These are phyloP conservation scores for Trichophyton benhamiae DNA, from an alignment of 2,329 filamentous ascomycete genomes.

Conservation along the genomic window DNA sequence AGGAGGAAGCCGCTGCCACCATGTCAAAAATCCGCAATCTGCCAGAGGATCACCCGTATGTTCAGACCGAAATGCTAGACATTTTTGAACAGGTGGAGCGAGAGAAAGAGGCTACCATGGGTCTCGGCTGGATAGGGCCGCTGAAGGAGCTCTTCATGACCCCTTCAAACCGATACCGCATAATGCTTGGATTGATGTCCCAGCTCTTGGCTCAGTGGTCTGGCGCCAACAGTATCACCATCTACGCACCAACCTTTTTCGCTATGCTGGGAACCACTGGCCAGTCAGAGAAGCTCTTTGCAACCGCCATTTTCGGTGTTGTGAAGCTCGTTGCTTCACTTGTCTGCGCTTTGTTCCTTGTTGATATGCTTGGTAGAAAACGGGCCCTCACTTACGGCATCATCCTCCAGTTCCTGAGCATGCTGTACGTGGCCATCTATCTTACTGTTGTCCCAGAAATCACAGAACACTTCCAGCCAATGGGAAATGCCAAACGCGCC, in stretches of 20 bases:
- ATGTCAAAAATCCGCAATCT: constrained; percentile 32
- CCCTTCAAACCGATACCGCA: constrained; percentile 55
- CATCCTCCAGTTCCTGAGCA: constrained; percentile 36
- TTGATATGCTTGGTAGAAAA: constrained; percentile 64
- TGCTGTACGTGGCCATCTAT: constrained; percentile 45
- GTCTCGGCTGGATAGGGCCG: constrained; percentile 7
- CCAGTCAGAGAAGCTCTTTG: constrained; percentile 54
- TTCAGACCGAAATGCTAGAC: constrained; percentile 27
- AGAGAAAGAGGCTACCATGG: constrained; percentile 35
- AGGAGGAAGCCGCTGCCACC: constrained; percentile 33
- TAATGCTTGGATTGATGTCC: constrained; percentile 52
- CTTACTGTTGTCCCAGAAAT: constrained; percentile 23
- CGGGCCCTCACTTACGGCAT: constrained; percentile 40
- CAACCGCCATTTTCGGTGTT: constrained; percentile 61
- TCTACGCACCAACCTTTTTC: constrained; percentile 63
- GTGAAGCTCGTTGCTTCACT: constrained; percentile 57
- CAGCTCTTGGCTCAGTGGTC: constrained; percentile 63
- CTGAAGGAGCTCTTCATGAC: constrained; percentile 37
- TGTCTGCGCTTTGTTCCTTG: constrained; percentile 59
- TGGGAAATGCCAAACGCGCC: constrained; percentile 18
- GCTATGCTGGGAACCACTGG: constrained; percentile 56
- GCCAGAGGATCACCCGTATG: constrained; percentile 29
- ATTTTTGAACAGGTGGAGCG: constrained; percentile 31
- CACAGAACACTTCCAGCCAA: constrained; percentile 20
- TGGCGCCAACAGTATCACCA: constrained; percentile 58